Base-by-base conservation (phyloP, 352 stramenopile species). In the Phytopythium kandeliae region DNA sequence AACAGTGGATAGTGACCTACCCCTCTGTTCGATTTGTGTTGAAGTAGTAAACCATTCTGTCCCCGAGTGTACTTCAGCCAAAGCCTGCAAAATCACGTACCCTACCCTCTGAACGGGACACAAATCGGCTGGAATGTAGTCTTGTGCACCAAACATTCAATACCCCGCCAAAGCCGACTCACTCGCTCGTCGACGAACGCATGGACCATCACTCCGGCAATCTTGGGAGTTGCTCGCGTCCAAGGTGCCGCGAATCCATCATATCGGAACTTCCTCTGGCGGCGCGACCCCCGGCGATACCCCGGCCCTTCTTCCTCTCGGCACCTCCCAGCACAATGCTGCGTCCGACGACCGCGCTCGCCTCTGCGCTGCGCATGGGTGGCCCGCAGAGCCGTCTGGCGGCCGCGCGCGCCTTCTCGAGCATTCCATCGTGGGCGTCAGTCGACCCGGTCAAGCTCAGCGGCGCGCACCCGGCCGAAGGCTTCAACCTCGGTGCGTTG, bases 371-470 rank as follows among this genome's bases (percentile, higher is more conserved):
- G 40, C 56, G 36, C 59, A 30, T 13, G 49, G 45, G 48, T 35
- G 38, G 46, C 19, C 35, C 58, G 22, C 55, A 60, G 49, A 65
- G 57, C 25, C 54, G 52, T 22, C 22, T 62, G 38, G 24, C 48
- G 46, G 57, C 60, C 55, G 48, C 64, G 46, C 79, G 79, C 38
- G 45, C 58, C 50, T 67, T 85, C 57, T 74, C 70, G 26, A 85
- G 71, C 54, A 57, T 96, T 21, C 86, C 85, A 22, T 88, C 79
- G 46, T 98, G 95, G 89, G 94, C 95, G 25, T 97, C 91, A 2
- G 69, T 97, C n/a, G 89, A 98, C 65, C 92, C 93, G 2, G 60
- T 56, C 21, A 65, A 60, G 41, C 79, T 98, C 44, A 96, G 85
- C 50, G 79, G 74, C 15, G 61, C 57, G 26, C 70, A 78, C 37